Evolutionary conservation across 2,329 filamentous ascomycete genomes (phyloP).

Genomic region (Sporothrix schenckii): DNA sequence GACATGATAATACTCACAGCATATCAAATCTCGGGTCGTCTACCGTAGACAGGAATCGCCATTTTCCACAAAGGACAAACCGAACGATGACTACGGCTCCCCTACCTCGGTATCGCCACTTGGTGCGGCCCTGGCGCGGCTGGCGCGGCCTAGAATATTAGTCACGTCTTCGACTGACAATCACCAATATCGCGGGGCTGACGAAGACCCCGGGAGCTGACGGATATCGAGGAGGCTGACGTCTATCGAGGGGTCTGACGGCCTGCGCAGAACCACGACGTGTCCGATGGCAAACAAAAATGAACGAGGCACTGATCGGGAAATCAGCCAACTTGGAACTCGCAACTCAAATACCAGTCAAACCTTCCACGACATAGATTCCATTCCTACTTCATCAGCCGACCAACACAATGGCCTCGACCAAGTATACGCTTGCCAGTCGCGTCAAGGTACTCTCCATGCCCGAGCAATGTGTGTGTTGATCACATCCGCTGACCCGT

Average conservation of each 20-base stretch:
- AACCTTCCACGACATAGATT: no score
- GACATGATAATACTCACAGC: no score
- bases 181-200: not conserved
- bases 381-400: not conserved
- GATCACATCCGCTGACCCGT: not conserved
- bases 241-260: not conserved
- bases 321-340: not conserved
- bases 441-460: slow-evolving; percentile 9
- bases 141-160: no score
- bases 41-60: no score
- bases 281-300: not conserved
- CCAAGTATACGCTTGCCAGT: slow-evolving; percentile 28
- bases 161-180: not conserved
- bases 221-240: not conserved
- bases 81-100: no score
- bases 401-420: not conserved
- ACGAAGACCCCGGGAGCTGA: not conserved
- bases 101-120: no score
- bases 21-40: no score
- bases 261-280: not conserved
- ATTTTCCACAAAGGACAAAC: no score
- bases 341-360: no score
- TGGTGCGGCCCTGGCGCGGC: no score
- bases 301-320: no score
- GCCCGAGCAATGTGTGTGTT: no score